Evolutionary conservation across 2,329 filamentous ascomycete species (phyloP).

Genomic region (Phaeosphaeriaceae sp.): DNA sequence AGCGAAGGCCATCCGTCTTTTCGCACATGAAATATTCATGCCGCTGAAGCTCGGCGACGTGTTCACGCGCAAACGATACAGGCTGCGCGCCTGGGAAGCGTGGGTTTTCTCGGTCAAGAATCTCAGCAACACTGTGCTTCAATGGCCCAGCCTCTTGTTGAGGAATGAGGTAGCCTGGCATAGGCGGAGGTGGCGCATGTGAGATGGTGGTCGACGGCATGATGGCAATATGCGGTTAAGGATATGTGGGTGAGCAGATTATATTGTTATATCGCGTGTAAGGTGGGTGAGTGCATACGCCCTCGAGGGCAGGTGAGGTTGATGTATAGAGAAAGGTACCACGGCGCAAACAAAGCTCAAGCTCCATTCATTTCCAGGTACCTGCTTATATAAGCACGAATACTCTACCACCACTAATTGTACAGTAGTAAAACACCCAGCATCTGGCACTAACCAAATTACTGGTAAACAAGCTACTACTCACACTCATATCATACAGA

Average conservation of each 20-base stretch:
- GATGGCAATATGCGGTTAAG: neutral
- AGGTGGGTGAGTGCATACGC: neutral
- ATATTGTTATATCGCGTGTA: neutral
- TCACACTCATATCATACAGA: constrained; percentile 1
- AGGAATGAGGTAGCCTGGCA: constrained; percentile 40
- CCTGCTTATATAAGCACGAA: too few species aligned
- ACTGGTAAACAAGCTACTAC: too few species aligned
- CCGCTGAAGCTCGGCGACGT: constrained; percentile 79
- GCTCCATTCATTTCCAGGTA: too few species aligned
- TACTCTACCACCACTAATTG: too few species aligned
- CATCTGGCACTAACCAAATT: too few species aligned
- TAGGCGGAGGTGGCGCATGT: constrained; percentile 41
- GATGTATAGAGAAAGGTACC: neutral
- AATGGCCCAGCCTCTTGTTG: constrained; percentile 54
- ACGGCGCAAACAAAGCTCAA: too few species aligned
- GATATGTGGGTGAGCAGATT: neutral
- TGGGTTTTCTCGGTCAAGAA: constrained; percentile 72
- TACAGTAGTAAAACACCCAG: too few species aligned
- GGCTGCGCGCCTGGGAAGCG: constrained; percentile 91
- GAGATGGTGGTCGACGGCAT: constrained; percentile 27
- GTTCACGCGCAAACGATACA: constrained; percentile 84
- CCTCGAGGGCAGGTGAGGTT: neutral
- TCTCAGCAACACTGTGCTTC: constrained; percentile 73
- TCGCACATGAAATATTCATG: constrained; percentile 97
- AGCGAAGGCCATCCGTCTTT: constrained; percentile 95